Evolutionary conservation across 768 basidiomycete species (phyloP).

Genomic region (Lactarius deliciosus): DNA sequence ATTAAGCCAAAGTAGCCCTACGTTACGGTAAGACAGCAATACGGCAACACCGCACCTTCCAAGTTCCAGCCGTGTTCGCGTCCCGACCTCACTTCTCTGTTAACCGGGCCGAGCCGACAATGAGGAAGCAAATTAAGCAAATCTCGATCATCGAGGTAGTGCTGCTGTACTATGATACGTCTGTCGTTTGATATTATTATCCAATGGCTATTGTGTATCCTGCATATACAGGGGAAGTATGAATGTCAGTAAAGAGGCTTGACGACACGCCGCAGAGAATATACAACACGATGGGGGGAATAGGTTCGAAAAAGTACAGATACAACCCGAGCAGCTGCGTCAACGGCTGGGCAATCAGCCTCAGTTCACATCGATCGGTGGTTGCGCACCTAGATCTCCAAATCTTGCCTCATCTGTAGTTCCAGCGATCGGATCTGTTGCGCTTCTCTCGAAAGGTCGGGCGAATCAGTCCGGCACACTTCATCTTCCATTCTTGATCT

Average conservation of each 20-base stretch:
- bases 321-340: background rate
- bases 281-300: background rate
- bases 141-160: background rate
- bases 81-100: background rate
- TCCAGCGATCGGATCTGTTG: constrained; percentile 21
- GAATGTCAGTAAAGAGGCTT: background rate
- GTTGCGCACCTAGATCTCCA: constrained; percentile 18
- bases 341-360: background rate
- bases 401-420: constrained; percentile 25
- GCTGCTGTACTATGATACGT: background rate
- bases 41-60: background rate
- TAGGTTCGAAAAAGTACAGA: background rate
- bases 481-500: background rate
- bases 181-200: background rate
- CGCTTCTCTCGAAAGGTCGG: constrained; percentile 11
- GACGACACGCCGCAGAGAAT: background rate
- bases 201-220: background rate
- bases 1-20: background rate
- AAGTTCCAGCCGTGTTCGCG: background rate
- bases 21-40: background rate
- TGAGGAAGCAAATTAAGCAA: background rate
- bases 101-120: background rate
- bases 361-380: background rate
- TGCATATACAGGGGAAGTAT: background rate
- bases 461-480: background rate